Conservation (phyloP, 768 basidiomycete genomes). For the Gloeopeniophorella convolvens region DNA sequence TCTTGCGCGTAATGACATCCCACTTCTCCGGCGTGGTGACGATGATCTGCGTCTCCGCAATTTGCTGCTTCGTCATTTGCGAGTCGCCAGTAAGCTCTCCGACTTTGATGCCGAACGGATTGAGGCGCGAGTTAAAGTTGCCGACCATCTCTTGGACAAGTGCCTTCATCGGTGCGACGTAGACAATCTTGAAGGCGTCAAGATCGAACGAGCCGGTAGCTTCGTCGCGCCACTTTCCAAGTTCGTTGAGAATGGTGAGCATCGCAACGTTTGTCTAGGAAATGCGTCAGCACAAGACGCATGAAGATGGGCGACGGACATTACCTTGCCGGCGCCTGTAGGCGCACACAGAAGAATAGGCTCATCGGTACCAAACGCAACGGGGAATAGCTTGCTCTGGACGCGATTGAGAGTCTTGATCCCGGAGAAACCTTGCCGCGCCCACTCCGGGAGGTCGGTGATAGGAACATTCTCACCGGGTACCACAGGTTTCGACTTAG, state of each 20-base stretch:
- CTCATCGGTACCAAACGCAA: constrained; percentile 93
- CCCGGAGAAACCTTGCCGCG: constrained; percentile 75
- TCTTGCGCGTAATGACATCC: constrained; percentile 99
- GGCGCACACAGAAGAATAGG: constrained; percentile 95
- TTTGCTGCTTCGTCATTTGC: constrained; percentile 97
- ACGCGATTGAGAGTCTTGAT: constrained; percentile 80
- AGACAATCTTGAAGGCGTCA: constrained; percentile 92
- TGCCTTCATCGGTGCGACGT: constrained; percentile 99
- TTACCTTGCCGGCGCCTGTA: constrained; percentile 95
- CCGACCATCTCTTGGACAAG: constrained; percentile 99
- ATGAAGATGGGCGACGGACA: constrained; percentile 18
- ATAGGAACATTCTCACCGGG: constrained; percentile 70
- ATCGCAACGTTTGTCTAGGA: constrained; percentile 94
- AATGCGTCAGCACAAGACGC: constrained; percentile 19
- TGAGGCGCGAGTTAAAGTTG: constrained; percentile 78
- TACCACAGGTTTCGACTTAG: constrained; percentile 63
- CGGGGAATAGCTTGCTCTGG: constrained; percentile 88
- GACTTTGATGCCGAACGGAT: constrained; percentile 68
- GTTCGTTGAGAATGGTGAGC: constrained; percentile 87
- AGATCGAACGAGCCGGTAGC: constrained; percentile 75
- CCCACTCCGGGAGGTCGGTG: constrained; percentile 74
- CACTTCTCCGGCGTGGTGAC: constrained; percentile 99
- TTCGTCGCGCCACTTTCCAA: constrained; percentile 82
- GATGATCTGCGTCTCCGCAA: constrained; percentile 94
- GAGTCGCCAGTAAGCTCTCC: constrained; percentile 96